Evolutionary conservation across 2,329 filamentous ascomycete species (phyloP).

Genomic region (Zasmidium cellare): DNA sequence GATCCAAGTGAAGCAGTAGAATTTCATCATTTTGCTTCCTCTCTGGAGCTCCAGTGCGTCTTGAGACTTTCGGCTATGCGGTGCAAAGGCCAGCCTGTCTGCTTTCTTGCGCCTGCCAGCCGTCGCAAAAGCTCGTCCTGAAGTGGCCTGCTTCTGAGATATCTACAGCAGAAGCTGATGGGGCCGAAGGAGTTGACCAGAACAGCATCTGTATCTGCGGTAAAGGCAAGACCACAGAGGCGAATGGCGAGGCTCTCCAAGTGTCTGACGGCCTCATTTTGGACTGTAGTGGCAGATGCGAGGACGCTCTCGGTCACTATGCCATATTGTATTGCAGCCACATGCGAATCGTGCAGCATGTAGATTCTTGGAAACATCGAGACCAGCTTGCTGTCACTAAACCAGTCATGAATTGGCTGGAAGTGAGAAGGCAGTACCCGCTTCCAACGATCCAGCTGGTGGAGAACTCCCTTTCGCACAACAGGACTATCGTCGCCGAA

Average conservation of each 20-base stretch:
- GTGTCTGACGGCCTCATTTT: not conserved
- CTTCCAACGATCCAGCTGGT: not conserved
- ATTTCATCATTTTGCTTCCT: not conserved
- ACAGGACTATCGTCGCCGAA: not conserved
- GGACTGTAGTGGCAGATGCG: not conserved
- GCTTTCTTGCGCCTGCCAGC: constrained; percentile 1
- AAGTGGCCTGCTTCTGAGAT: not conserved
- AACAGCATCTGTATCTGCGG: not conserved
- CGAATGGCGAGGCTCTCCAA: not conserved
- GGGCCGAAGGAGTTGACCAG: constrained; percentile 17
- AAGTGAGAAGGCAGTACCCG: not conserved
- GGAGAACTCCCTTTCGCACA: not conserved
- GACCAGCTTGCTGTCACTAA: not conserved
- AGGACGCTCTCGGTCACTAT: constrained; percentile 5
- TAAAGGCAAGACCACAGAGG: constrained; percentile 12
- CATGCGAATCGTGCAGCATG: constrained; percentile 7
- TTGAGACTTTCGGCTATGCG: constrained; percentile 4
- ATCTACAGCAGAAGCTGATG: constrained; percentile 8
- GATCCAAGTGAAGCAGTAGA: not conserved
- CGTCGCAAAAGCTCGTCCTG: constrained; percentile 9
- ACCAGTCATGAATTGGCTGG: constrained; percentile 2
- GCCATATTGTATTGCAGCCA: constrained; percentile 3
- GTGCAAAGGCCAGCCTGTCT: constrained; percentile 11
- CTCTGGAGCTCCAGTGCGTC: not conserved
- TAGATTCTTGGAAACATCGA: constrained; percentile 1